Evolutionary conservation across 2,329 filamentous ascomycete genomes (phyloP), one percentile per base, ranked within the genome.

Genomic region (Aspergillus bombycis): DNA sequence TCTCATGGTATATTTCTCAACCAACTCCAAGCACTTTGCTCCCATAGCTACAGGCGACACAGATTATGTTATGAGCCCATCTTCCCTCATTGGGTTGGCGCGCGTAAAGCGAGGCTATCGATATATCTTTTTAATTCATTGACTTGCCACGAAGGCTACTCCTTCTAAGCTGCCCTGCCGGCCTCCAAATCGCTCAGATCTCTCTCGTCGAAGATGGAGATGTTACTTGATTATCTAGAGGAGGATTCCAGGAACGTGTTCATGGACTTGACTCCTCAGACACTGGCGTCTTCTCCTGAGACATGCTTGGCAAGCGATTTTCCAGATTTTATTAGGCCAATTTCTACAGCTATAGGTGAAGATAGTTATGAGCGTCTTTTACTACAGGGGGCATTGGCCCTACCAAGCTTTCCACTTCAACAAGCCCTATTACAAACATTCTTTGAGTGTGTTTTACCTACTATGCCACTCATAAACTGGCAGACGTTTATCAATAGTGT

Each of bases 401-500:
- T 57, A 14, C 34, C 55, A 4, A 57, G 55, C 34, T 28, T 28
- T 43, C 55, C 55, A 14, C 55, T 57, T 10, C 55, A 57, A 41
- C 43, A 45, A 12, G 34, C 36, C 5, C 55, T 57, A 9, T 21
- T 57, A 14, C 21, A 57, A n/a, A n/a, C 55, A 28, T 57, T 57
- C 36, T 23, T 45, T 2, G 55, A 57, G 34, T 43, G 43, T 46
- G 55, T 57, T 30, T 46, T 57, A 6, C 55, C 55, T 2, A 28
- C 23, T 36, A 43, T 36, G 28, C 55, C 55, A 2, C n/a, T 57
- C 23, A 36, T 57, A 45, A 32, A 57, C 9, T 57, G 21, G 28
- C 55, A 19, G 23, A 26, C 11, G 10, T 30, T 57, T 28, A 11
- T 32, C 36, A 14, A 26, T 7, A 57, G 23, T 23, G 36, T 57